Base-by-base conservation (phyloP, 2,329 filamentous ascomycete genomes). In the Lasiodiplodia gonubiensis region DNA sequence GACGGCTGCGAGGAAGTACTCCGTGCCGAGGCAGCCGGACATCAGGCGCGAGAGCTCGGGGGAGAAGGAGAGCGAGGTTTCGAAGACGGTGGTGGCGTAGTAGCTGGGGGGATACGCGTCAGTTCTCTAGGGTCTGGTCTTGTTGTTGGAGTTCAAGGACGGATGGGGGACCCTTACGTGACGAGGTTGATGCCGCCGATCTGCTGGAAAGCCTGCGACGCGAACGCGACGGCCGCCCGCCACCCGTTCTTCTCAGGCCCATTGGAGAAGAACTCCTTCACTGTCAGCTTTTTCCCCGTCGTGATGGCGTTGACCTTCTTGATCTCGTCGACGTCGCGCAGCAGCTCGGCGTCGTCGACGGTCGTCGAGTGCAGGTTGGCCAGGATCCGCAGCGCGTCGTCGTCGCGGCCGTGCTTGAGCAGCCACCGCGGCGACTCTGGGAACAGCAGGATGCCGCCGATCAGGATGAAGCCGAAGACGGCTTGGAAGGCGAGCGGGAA, bases 221-320 rank as follows among this genome's bases (percentile, higher is more conserved):
- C 83, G 2, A 85, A 81, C 16, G 87, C 88, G 8, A 90, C 81
- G 42, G 88, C 68, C 80, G 89, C 86, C 54, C 88, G 83, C 18
- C 88, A 84, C 77, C 89, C 84, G 73, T 90, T 86, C 78, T 90
- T 88, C 0, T 86, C 88, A 78, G 86, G 88, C 70, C 88, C 87
- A 64, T 83, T 81, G 3, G 86, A 88, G 70, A 89, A 81, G 7
- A 88, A 79, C 12, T 85, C 82, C 71, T 81, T 84, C 72, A 84
- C 72, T 53, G 78, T 78, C 65, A 75, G 79, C 60, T 74, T 74
- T 69, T 78, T 76, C n/a, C 77, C 76, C 25, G 74, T 74, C 25
- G 73, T 75, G 68, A 81, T 78, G 64, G 75, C 76, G 71, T 93
- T 89, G 16, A 87, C 48, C 49, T 63, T 67, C 55, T 67, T 78